These are phyloP conservation scores for Tricharina praecox DNA, from an alignment of 495 filamentous ascomycete genomes.

Conservation along the genomic window DNA sequence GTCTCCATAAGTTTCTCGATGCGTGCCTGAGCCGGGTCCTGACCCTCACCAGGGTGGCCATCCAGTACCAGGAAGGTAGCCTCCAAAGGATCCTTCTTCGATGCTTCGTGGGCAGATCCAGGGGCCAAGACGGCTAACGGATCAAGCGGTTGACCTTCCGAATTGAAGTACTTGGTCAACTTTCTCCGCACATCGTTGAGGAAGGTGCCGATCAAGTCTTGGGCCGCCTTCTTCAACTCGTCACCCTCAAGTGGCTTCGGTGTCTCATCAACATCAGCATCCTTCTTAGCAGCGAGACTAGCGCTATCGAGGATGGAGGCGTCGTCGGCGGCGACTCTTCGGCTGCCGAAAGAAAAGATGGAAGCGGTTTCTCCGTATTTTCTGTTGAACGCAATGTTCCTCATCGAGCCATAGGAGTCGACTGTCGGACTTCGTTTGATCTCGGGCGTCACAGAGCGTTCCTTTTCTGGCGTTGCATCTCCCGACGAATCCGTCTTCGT, in stretches of 20 bases:
- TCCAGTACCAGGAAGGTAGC: slow-evolving; percentile 21
- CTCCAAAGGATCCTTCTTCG: slow-evolving; percentile 32
- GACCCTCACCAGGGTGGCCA: slow-evolving; percentile 27
- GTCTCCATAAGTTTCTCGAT: slow-evolving; percentile 51
- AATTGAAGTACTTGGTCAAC: slow-evolving; percentile 66
- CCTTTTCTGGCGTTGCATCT: slow-evolving; percentile 1
- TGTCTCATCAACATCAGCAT: slow-evolving; percentile 15
- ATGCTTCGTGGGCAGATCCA: slow-evolving; percentile 11
- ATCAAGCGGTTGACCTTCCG: slow-evolving; percentile 37
- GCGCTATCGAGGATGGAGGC: slow-evolving; percentile 19
- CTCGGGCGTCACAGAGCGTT: background rate
- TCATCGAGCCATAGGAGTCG: slow-evolving; percentile 4
- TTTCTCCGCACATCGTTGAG: slow-evolving; percentile 66
- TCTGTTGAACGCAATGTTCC: slow-evolving; percentile 4
- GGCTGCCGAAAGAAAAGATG: slow-evolving; percentile 23
- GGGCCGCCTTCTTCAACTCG: slow-evolving; percentile 62
- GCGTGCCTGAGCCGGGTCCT: slow-evolving; percentile 43
- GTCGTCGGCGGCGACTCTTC: slow-evolving; percentile 8
- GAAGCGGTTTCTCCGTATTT: slow-evolving; percentile 18
- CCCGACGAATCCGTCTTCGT: slow-evolving; percentile 18
- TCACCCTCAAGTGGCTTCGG: slow-evolving; percentile 41
- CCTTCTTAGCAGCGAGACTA: slow-evolving; percentile 16
- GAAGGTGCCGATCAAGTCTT: slow-evolving; percentile 61
- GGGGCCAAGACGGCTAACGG: slow-evolving; percentile 3
- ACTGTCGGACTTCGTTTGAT: background rate